Percentiles rank a stretch among this genome's conserved stretches.
Evolutionary conservation across 2,329 filamentous ascomycete species (phyloP).

Genomic region (Dactylellina drechsleri): DNA sequence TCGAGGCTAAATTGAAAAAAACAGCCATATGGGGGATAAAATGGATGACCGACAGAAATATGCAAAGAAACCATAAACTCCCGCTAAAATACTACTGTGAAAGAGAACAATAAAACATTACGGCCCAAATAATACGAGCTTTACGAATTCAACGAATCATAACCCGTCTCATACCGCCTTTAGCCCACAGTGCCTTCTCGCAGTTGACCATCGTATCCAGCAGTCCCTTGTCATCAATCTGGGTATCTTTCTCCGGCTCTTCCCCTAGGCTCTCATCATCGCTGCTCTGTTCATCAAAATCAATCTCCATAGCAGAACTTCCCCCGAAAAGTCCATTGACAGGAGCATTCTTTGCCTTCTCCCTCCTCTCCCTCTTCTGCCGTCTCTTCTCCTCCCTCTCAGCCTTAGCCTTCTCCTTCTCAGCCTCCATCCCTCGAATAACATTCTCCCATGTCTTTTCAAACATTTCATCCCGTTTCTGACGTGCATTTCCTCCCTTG

Average conservation of each 20-base stretch:
- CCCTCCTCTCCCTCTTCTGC: slow-evolving; percentile 31
- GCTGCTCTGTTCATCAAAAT: slow-evolving; percentile 46
- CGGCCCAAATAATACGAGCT: neutral
- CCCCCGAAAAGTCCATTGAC: slow-evolving; percentile 40
- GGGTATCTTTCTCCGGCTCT: slow-evolving; percentile 30
- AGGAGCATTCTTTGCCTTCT: slow-evolving; percentile 23
- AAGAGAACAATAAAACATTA: neutral
- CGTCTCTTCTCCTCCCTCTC: slow-evolving; percentile 35
- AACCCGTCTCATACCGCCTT: slow-evolving; percentile 42
- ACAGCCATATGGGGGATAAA: neutral
- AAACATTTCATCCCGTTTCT: slow-evolving; percentile 44
- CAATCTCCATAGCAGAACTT: slow-evolving; percentile 39
- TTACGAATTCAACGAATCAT: slow-evolving; percentile 31
- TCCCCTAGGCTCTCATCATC: slow-evolving; percentile 9
- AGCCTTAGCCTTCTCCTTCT: slow-evolving; percentile 46
- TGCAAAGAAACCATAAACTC: slow-evolving; percentile 23
- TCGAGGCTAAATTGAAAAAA: neutral
- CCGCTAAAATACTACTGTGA: slow-evolving; percentile 37
- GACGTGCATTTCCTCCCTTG: slow-evolving; percentile 50
- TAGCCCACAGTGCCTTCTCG: slow-evolving; percentile 45
- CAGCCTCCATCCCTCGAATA: slow-evolving; percentile 41
- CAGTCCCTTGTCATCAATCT: slow-evolving; percentile 52
- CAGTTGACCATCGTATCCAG: slow-evolving; percentile 50
- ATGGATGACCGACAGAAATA: neutral
- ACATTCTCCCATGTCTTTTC: slow-evolving; percentile 52